Evolutionary conservation across 1,284 basidiomycete genomes (phyloP).

Genomic region (Meripilus lineatus): DNA sequence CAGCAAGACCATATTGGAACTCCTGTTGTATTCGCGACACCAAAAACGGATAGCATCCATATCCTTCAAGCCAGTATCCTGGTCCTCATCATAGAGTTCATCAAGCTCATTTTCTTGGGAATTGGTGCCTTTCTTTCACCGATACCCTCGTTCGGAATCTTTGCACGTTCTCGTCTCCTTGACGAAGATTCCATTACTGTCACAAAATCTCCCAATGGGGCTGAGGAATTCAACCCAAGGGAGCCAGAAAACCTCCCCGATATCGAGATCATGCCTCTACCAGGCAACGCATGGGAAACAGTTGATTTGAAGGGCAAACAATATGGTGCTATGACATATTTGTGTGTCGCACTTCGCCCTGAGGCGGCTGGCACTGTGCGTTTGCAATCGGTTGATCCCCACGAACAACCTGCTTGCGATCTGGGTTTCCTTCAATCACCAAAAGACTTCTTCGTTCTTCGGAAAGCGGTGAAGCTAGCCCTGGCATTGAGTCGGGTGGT

Average conservation of each 20-base stretch:
- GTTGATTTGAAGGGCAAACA: slow-evolving; percentile 15
- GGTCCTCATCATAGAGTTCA: slow-evolving; percentile 21
- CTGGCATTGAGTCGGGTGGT: slow-evolving; percentile 26
- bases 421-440: slow-evolving; percentile 24
- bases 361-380: slow-evolving; percentile 29
- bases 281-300: slow-evolving; percentile 7
- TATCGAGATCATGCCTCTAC: slow-evolving; percentile 31
- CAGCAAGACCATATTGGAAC: slow-evolving; percentile 12
- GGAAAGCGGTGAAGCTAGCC: slow-evolving; percentile 22
- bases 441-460: slow-evolving; percentile 21
- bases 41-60: background rate
- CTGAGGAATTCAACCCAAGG: slow-evolving; percentile 15
- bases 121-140: slow-evolving; percentile 26
- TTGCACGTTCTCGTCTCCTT: slow-evolving; percentile 21
- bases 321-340: slow-evolving; percentile 24
- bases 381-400: slow-evolving; percentile 28
- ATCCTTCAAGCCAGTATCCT: slow-evolving; percentile 11
- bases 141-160: slow-evolving; percentile 24
- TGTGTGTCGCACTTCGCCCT: slow-evolving; percentile 27
- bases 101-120: slow-evolving; percentile 26
- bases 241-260: slow-evolving; percentile 26
- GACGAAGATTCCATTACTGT: slow-evolving; percentile 14
- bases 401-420: slow-evolving; percentile 26
- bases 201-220: background rate
- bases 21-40: background rate